Base-by-base conservation (phyloP, 352 stramenopile genomes). In the Thalassiosira exigua region DNA sequence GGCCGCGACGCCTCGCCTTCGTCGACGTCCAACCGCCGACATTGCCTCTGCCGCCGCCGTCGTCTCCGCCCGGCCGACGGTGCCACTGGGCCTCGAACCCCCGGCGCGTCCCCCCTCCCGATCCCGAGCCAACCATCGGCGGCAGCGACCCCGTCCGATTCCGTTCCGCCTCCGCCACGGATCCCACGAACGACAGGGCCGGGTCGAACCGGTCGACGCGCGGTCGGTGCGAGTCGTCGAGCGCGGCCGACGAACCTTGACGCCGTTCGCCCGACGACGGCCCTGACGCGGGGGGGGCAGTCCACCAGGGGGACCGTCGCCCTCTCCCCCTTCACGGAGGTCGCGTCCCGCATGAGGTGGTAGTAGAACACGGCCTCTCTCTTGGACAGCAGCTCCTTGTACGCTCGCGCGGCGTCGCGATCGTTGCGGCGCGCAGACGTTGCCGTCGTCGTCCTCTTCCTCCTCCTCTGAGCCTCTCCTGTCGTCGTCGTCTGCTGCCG, bases 291-390 rank as follows among this genome's bases (percentile, higher is more conserved):
- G 27, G 14, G 39, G 24, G 65, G 69, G 33, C 69, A 62, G 46
- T 53, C 14, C 1, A 84, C 69, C n/a, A 85, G 59, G 22, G 70
- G 70, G 2, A 71, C 30, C 5, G 78, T 79, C 22, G 62, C 41
- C 9, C 57, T n/a, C n/a, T n/a, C n/a, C n/a, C n/a, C n/a, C n/a
- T n/a, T n/a, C n/a, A n/a, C 71, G 44, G 56, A 65, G 0, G 19
- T 26, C 48, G 66, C 27, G 9, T 78, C 59, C 33, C 64, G 64
- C 22, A 89, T 83, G 0, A 81, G 56, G 70, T 94, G 89, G 78
- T 92, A 88, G 57, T 91, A 94, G 77, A 94, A 94, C 9, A 94
- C 76, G 4, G 84, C 75, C 73, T 93, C 86, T 46, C 79, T 88
- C 67, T 93, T 90, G 0, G 78, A 77, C 9, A 92, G 62, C 5